Evolutionary conservation across 805 yeast genomes (phyloP).

Genomic region (Candida piceae): DNA sequence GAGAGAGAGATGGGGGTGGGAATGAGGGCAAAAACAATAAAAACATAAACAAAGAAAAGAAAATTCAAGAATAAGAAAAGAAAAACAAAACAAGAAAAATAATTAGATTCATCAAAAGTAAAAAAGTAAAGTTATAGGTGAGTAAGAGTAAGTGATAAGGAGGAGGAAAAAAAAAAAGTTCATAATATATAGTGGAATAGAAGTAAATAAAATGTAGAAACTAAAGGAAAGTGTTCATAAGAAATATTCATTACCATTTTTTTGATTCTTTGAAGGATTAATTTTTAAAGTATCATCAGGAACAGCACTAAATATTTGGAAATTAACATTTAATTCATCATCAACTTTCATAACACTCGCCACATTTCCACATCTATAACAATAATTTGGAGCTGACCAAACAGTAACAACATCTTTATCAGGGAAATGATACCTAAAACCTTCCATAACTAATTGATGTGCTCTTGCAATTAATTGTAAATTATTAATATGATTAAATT

Average conservation of each 20-base stretch:
- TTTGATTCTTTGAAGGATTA: slow-evolving; percentile 31
- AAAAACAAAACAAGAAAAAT: not conserved
- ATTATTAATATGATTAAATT: slow-evolving; percentile 92
- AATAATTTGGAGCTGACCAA: slow-evolving; percentile 96
- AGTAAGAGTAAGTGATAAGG: not conserved
- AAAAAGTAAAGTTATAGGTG: not conserved
- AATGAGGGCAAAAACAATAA: not conserved
- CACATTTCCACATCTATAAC: slow-evolving; percentile 96
- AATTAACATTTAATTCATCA: slow-evolving; percentile 79
- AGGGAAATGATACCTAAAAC: slow-evolving; percentile 92
- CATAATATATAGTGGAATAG: no score
- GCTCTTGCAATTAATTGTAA: slow-evolving; percentile 88
- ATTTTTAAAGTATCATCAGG: slow-evolving; percentile 62
- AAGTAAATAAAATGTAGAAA: not conserved
- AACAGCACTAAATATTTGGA: slow-evolving; percentile 92
- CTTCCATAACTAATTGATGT: slow-evolving; percentile 98
- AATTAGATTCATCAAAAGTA: not conserved
- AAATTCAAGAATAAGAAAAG: no score
- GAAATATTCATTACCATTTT: slow-evolving; percentile 34
- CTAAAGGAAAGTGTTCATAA: slow-evolving; percentile 16
- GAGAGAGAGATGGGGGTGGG: not conserved
- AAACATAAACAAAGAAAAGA: not conserved
- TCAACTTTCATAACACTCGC: slow-evolving; percentile 97
- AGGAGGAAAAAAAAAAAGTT: not conserved
- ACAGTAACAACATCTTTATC: slow-evolving; percentile 96